phyloP scores from a whole-genome alignment of 2,329 filamentous ascomycete genomes.

The Pestalotiopsis sp. region DNA sequence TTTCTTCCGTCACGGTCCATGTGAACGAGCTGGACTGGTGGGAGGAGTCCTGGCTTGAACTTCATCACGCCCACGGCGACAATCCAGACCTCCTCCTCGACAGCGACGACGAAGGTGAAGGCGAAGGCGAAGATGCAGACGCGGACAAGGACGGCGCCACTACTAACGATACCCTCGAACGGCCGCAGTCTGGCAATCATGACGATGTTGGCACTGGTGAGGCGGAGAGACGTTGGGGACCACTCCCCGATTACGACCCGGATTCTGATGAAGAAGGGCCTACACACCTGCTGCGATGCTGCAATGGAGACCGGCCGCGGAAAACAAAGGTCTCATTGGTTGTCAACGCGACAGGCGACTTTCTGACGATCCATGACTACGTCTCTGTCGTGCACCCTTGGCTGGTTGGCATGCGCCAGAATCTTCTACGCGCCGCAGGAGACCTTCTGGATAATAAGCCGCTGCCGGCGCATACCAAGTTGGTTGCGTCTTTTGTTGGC shows the following conservation, averaged over 20 bases:
- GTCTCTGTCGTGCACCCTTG: slow-evolving; percentile 12
- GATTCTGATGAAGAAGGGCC: not conserved
- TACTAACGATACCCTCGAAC: too few relatives aligned
- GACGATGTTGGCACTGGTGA: too few relatives aligned
- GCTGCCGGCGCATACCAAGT: not conserved
- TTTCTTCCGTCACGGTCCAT: not conserved
- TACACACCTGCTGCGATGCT: not conserved
- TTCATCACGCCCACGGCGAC: not conserved
- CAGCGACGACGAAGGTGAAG: too few relatives aligned
- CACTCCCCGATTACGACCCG: not conserved
- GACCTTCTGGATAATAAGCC: not conserved
- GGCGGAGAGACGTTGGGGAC: not conserved
- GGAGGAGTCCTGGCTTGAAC: not conserved
- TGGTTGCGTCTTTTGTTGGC: not conserved
- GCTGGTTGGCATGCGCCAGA: slow-evolving; percentile 6
- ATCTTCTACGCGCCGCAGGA: not conserved
- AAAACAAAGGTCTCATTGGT: not conserved
- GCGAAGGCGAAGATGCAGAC: not conserved
- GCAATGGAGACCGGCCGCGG: not conserved
- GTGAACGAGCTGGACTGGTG: not conserved
- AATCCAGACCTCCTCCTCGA: too few relatives aligned
- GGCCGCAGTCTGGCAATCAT: too few relatives aligned
- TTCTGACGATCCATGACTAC: slow-evolving; percentile 12
- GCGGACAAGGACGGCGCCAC: not conserved
- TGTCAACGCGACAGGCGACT: not conserved